Evolutionary conservation across 164 flowering plant genomes (phyloP), one percentile per base, ranked within the genome.

Genomic region (Brasenia schreberi): DNA sequence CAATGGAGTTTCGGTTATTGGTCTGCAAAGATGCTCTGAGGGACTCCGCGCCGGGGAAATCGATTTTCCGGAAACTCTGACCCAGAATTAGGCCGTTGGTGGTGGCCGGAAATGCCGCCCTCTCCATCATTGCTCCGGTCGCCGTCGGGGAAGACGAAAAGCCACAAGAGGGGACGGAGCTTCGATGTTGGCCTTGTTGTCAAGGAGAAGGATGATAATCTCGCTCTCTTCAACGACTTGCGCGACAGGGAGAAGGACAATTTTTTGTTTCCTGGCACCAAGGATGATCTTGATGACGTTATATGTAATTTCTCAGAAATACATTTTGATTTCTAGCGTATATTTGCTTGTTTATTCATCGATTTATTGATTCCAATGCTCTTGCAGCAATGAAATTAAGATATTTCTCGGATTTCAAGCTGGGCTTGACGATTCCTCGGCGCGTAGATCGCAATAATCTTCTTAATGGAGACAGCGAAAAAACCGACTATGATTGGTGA

Each of bases 401-500:
- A 72, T 76, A 84, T 78, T 94, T 91, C 68, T 82, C 97, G 17
- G 96, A 88, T 72, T 59, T 75, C 52, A 94, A 90, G 82, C 85
- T 85, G 67, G 94, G 87, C 65, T 73, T 88, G 64, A 77, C 90
- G 11, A 78, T 90, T 77, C 94, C 90, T 23, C 80, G 60, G 67
- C 81, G 88, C 56, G 92, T 93, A 68, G 90, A 87, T 76, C 80
- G 85, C 71, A 94, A 88, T 72, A 90, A 85, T 72, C 79, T 94
- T 43, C 92, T 94, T 49, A 83, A 83, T 78, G 91, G 74, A 1
- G 96, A 86, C 27, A 88, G 82, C 52, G 96, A 87, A 27, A 94
- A 94, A 73, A 88, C 86, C 77, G 98, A 94, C 74, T 94, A 94
- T 81, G 98, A 94, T 61, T 94, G 98, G 98, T 94, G 64, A 64